Evolutionary conservation across 140 eudicot genomes (phyloP), one percentile per base, ranked within the genome.

Genomic region (Stevia rebaudiana): DNA sequence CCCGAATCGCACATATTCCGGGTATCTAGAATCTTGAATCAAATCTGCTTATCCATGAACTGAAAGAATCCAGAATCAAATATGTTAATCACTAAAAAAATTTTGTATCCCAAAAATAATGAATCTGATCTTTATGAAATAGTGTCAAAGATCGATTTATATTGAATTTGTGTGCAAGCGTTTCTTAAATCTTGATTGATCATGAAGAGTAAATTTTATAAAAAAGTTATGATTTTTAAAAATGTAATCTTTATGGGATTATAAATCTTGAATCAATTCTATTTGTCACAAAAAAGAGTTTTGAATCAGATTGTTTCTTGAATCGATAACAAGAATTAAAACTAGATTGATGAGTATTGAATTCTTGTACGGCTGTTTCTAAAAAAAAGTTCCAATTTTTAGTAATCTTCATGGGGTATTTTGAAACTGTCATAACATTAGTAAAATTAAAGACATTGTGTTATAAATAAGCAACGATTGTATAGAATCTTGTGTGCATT

Each of bases 1-100:
- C 95, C 61, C 78, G 94, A n/a, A 75, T 84, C 17, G 95, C 95
- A 8, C 77, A 78, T 17, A 82, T 87, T 31, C 89, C 90, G 8
- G 97, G 95, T 86, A 86, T 43, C 11, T 59, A 3, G 65, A 36
- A 33, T 63, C 41, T 40, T 62, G 39, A 10, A 11, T 62, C 24
- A 3, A 13, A n/a, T 63, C 25, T 41, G n/a, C 6, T 17, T 28
- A 46, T 46, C 22, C 3, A 46, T 46, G 61, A 25, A 58, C 17
- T 11, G 17, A 58, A 58, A 15, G 65, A 36, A 59, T 35, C 30
- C 37, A 3, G 30, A 59, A 18, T 54, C 21, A 4, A 16, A 18
- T 46, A 21, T 46, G 1, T 15, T 46, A 5, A 16, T 1, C 52
- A 21, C 6, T 5, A 15, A 44, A 8, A 10, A 6, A 16, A 16